phyloP scores from a whole-genome alignment of 1,284 basidiomycete species.

The Sporisorium iseilematis-ciliati region DNA sequence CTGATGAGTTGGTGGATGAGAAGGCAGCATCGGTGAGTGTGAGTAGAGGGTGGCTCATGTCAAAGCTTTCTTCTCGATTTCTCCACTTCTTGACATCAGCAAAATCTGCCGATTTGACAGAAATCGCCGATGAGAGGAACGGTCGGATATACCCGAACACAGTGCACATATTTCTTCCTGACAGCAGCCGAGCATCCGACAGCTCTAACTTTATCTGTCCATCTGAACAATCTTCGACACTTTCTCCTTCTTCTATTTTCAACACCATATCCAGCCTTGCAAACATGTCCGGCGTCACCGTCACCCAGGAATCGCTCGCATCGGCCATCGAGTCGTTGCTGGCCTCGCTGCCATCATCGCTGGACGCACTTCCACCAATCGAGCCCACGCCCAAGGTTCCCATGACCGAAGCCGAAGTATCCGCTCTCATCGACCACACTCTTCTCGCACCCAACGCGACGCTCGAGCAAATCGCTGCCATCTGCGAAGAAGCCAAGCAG shows the following conservation, averaged over 20 bases:
- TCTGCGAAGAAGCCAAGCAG: slow-evolving; percentile 53
- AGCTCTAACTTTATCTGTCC: neutral
- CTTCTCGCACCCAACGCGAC: slow-evolving; percentile 59
- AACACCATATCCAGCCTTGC: neutral
- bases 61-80: slow-evolving; percentile 12
- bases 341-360: slow-evolving; percentile 21
- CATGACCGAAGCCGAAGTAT: slow-evolving; percentile 35
- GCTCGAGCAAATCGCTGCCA: slow-evolving; percentile 38
- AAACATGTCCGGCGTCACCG: slow-evolving; percentile 9
- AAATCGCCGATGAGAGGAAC: slow-evolving; percentile 15
- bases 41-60: neutral
- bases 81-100: slow-evolving; percentile 18
- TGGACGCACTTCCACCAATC: slow-evolving; percentile 27
- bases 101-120: slow-evolving; percentile 14
- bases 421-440: slow-evolving; percentile 64
- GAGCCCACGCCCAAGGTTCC: slow-evolving; percentile 33
- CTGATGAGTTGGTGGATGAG: neutral
- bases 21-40: neutral
- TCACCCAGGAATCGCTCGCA: slow-evolving; percentile 30
- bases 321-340: slow-evolving; percentile 29
- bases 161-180: slow-evolving; percentile 4
- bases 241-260: neutral
- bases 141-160: slow-evolving; percentile 17
- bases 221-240: neutral
- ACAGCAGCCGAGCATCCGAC: slow-evolving; percentile 29